Percentiles rank a stretch among this genome's conserved stretches.
Conservation (phyloP, 257 asterid species). For the Solanum clarkiae region DNA sequence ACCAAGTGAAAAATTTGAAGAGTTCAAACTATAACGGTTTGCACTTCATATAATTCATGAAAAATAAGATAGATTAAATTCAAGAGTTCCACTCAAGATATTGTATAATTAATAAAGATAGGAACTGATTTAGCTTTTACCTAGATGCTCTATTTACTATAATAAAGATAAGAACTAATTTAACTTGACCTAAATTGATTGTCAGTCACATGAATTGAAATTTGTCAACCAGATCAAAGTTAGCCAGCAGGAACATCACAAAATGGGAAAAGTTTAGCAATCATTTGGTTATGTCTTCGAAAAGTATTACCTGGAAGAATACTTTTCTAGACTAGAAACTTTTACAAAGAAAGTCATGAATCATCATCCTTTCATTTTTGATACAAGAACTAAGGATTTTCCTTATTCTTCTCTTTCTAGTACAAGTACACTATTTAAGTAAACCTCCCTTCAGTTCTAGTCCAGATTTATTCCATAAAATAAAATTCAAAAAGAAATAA, state of each 20-base stretch:
- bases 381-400: background rate
- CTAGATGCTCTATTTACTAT: background rate
- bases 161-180: background rate
- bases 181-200: background rate
- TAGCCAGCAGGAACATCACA: background rate
- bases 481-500: background rate
- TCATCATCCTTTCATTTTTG: background rate
- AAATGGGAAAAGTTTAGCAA: background rate
- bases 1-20: conserved; percentile 6
- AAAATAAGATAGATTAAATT: background rate
- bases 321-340: background rate
- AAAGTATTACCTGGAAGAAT: background rate
- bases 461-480: background rate
- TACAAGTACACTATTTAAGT: background rate
- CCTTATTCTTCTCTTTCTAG: background rate
- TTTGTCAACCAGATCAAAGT: background rate
- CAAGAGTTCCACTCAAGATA: background rate
- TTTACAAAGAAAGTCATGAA: background rate
- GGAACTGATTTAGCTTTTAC: background rate
- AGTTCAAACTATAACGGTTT: background rate
- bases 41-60: background rate
- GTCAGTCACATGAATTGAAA: background rate
- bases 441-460: background rate
- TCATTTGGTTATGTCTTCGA: background rate
- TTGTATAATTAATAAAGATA: background rate